Evolutionary conservation across 495 filamentous ascomycete species (phyloP), one percentile per base, ranked within the genome.

Genomic region (Neurospora sp.): DNA sequence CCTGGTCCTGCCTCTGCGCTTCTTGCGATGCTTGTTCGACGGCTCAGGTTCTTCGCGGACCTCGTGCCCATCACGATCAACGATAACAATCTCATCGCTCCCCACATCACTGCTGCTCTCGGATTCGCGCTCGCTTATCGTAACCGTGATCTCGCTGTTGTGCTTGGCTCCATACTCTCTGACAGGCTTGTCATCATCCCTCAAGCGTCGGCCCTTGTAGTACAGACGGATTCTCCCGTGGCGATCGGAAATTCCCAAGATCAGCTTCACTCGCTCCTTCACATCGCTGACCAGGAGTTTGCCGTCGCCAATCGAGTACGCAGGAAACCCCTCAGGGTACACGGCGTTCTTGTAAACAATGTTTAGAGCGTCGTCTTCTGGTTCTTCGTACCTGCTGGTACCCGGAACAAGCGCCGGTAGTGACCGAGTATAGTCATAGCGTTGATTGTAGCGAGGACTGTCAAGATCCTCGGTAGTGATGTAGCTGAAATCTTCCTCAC

Each of bases 251-350:
- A 91, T 83, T 37, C 87, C 86, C 74, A 91, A 85, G 71, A 90
- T 85, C 71, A 88, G 82, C 27, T 89, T 90, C 10, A 90, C 92
- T 7, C 87, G 86, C 40, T 87, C 83, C 37, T 90, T 85, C 41
- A 97, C 83, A 70, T 91, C 89, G 68, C 87, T 82, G 44, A 96
- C 89, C 20, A 84, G 87, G 69, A 97, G 83, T 70, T 87, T 86
- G 2, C 93, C 92, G 76, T 94, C 92, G 70, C 89, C 89, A 80
- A 97, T 97, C 40, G 90, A 90, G 78, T 90, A 94, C 6, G 93
- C 88, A 1, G 90, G 91, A 80, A 97, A 97, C 74, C 91, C 90
- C 18, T 93, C 84, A 0, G 90, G 89, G 78, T 94, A 93, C n/a
- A 87, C 90, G 69, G 88, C 82, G 69, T 88, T 86, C 74, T 89